phyloP scores from a whole-genome alignment of 495 filamentous ascomycete species.

The Daldinia vernicosa region DNA sequence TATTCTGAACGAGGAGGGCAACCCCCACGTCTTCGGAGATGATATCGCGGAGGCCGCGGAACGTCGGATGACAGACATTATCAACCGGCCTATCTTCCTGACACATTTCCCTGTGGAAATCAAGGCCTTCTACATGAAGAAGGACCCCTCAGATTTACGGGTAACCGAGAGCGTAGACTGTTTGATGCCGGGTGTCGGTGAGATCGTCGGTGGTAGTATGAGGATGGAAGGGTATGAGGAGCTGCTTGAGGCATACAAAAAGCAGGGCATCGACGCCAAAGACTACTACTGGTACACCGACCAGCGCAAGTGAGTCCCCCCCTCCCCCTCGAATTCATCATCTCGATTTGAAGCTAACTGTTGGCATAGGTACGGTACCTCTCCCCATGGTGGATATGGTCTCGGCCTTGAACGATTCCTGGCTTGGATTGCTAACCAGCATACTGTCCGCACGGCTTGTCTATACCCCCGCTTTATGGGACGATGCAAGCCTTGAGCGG shows the following conservation, averaged over 20 bases:
- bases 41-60: conserved; percentile 99
- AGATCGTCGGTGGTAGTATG: conserved; percentile 98
- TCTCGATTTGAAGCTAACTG: conserved; percentile 40
- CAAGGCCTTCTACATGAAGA: conserved; percentile 99
- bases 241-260: conserved; percentile 85
- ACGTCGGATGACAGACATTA: conserved; percentile 94
- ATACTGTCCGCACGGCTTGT: conserved; percentile 88
- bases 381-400: conserved; percentile 94
- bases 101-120: conserved; percentile 97
- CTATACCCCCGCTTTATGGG: conserved; percentile 95
- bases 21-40: conserved; percentile 91
- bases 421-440: conserved; percentile 92
- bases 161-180: conserved; percentile 97
- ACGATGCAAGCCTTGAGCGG: conserved; percentile 82
- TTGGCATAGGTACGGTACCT: conserved; percentile 80
- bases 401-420: conserved; percentile 95
- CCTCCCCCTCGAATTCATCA: background rate
- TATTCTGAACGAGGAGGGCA: conserved; percentile 90
- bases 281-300: conserved; percentile 99
- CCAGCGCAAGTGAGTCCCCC: conserved; percentile 84
- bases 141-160: conserved; percentile 79
- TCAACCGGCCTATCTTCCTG: conserved; percentile 93
- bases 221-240: conserved; percentile 95
- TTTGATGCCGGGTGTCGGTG: conserved; percentile 94
- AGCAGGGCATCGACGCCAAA: conserved; percentile 82